A percentile compares a stretch with the other conserved stretches of the same genome.
Evolutionary conservation across 495 filamentous ascomycete species (phyloP).

Genomic region (Xylaria castorea): DNA sequence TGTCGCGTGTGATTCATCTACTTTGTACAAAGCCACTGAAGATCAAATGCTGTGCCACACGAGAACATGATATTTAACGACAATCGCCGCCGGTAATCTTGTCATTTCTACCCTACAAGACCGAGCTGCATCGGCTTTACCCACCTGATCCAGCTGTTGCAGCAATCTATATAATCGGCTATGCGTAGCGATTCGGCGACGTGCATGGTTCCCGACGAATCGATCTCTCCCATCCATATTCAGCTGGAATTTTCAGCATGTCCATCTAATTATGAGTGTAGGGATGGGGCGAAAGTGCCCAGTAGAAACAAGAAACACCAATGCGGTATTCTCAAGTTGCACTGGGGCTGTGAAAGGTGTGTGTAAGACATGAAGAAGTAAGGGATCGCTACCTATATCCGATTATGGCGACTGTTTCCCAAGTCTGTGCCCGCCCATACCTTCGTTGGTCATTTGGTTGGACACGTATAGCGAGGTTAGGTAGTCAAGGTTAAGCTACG

Average conservation of each 20-base stretch:
- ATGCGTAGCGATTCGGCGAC: neutral
- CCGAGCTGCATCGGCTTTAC: neutral
- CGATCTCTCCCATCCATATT: neutral
- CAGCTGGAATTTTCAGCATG: neutral
- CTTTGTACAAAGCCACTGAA: neutral
- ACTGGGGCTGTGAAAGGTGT: neutral
- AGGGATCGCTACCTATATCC: constrained; percentile 5
- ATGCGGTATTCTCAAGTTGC: neutral
- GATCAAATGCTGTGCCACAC: neutral
- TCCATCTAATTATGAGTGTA: neutral
- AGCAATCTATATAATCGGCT: neutral
- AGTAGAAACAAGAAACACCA: neutral
- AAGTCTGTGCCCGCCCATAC: neutral
- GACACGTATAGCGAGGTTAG: constrained; percentile 6
- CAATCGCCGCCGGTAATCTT: neutral
- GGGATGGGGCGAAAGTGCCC: neutral
- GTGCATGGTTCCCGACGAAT: neutral
- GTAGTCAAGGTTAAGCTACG: neutral
- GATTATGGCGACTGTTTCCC: neutral
- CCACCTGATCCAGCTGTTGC: neutral
- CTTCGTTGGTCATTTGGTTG: neutral
- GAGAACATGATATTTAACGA: neutral
- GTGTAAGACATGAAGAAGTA: neutral
- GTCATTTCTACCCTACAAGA: neutral
- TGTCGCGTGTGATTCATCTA: constrained; percentile 5